phyloP scores from a whole-genome alignment of 345 rosid genomes.

The Salix brachista region DNA sequence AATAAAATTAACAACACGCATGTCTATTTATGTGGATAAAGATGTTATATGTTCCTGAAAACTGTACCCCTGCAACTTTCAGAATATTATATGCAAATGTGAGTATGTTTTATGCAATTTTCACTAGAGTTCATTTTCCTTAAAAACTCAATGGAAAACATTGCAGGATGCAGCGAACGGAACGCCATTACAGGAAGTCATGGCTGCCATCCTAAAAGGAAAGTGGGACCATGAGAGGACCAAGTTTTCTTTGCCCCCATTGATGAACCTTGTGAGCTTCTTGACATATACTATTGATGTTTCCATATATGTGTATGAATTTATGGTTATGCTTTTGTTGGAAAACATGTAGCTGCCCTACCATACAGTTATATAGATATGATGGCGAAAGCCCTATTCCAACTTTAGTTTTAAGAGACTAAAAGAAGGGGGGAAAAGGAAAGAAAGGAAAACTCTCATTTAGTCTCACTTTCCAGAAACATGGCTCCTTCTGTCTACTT shows the following conservation, averaged over 20 bases:
- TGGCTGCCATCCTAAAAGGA: constrained; percentile 53
- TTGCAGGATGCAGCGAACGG: constrained; percentile 51
- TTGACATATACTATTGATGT: not conserved
- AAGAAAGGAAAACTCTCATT: no score
- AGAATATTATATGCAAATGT: not conserved
- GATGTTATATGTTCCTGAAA: not conserved
- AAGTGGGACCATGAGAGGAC: constrained; percentile 92
- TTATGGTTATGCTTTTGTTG: not conserved
- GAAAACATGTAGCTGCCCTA: no score
- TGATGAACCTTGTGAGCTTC: constrained; percentile 59
- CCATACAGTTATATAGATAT: not conserved
- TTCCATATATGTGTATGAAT: not conserved
- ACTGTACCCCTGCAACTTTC: not conserved
- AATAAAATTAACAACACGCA: not conserved
- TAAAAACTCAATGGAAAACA: not conserved
- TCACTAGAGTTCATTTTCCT: not conserved
- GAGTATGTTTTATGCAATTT: not conserved
- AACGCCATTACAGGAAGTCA: constrained; percentile 55
- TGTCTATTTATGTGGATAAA: not conserved
- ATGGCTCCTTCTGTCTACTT: not conserved
- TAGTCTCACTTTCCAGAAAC: not conserved
- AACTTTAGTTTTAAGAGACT: not conserved
- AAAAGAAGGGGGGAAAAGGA: not conserved
- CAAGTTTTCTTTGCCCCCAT: constrained; percentile 82
- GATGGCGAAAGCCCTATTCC: not conserved